Base-by-base conservation (phyloP, 768 basidiomycete genomes). In the Agaricus blazei region DNA sequence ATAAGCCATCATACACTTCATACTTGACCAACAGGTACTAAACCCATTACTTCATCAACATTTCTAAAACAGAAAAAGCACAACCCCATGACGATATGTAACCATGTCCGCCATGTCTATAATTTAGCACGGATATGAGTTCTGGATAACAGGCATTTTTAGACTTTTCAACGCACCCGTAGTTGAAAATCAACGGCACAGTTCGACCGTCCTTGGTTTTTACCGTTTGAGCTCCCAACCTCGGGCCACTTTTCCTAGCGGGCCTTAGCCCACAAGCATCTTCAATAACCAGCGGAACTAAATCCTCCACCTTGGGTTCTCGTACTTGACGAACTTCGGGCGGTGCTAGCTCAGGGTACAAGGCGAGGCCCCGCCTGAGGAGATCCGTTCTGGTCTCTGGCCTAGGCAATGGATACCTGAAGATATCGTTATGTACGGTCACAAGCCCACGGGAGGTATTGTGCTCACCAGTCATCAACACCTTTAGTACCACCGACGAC, bases 401-500 rank as follows among this genome's bases (percentile, higher is more conserved):
- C 14, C 88, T 81, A 4, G 86, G 78, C 3, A 68, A 66, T 0
- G 88, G 84, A 60, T 82, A 83, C 85, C 85, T 85, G 28, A 7
- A 23, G 12, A 15, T 19, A 37, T 28, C 23, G 41, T 26, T 9
- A 46, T 26, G 24, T 47, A 34, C 34, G 34, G 5, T 4, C 2
- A 9, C 29, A 42, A 24, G 48, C 29, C 4, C 38, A 28, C 27
- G 15, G 31, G 34, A 34, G 46, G 36, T 24, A 15, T 9, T 36
- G 23, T 38, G 64, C 45, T 19, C 63, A 78, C 88, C 88, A 90
- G 63, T 90, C 88, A 50, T 90, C 65, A 0, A 69, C 67, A 0
- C 65, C 72, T 56, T 73, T 80, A 15, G 80, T 85, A 1, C 87
- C 86, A 14, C 90, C 87, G 1, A 90, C 66, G 45, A 88, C 80